These are phyloP conservation scores for Umbellularia californica DNA, from an alignment of 164 flowering plant genomes.

Conservation along the genomic window DNA sequence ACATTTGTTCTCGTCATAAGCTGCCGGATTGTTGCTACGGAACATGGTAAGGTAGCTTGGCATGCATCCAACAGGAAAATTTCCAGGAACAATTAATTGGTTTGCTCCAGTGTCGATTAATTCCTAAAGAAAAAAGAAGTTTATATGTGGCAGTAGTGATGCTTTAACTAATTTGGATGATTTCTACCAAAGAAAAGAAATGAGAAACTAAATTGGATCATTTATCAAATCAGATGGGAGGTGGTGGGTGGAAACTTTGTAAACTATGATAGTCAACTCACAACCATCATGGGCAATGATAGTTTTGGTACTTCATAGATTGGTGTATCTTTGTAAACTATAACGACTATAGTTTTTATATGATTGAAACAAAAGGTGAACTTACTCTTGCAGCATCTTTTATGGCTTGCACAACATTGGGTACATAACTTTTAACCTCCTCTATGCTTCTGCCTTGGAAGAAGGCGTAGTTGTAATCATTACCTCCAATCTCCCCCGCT, in stretches of 20 bases:
- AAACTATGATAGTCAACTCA: too few species aligned
- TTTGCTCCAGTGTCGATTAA: not conserved
- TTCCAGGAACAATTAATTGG: slow-evolving; percentile 3
- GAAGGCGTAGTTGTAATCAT: slow-evolving; percentile 9
- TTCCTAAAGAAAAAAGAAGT: not conserved
- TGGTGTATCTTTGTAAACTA: too few species aligned
- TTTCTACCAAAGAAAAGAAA: not conserved
- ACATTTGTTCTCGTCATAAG: slow-evolving; percentile 6
- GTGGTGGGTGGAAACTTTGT: too few species aligned
- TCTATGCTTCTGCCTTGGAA: slow-evolving; percentile 7
- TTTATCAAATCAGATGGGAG: not conserved
- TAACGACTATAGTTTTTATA: too few species aligned
- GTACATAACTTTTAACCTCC: slow-evolving; percentile 2
- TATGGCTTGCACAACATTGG: not conserved
- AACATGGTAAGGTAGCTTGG: slow-evolving; percentile 6
- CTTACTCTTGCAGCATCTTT: slow-evolving; percentile 7
- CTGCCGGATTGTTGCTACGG: not conserved
- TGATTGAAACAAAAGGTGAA: not conserved
- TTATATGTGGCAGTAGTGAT: too few species aligned
- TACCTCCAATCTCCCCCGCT: slow-evolving; percentile 12
- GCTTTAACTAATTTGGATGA: not conserved
- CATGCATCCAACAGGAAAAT: slow-evolving; percentile 10
- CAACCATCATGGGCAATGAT: too few species aligned
- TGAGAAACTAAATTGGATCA: not conserved
- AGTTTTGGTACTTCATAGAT: too few species aligned